These are phyloP conservation scores for Talaromyces sp. DNA, from an alignment of 2,329 filamentous ascomycete genomes.

Conservation along the genomic window DNA sequence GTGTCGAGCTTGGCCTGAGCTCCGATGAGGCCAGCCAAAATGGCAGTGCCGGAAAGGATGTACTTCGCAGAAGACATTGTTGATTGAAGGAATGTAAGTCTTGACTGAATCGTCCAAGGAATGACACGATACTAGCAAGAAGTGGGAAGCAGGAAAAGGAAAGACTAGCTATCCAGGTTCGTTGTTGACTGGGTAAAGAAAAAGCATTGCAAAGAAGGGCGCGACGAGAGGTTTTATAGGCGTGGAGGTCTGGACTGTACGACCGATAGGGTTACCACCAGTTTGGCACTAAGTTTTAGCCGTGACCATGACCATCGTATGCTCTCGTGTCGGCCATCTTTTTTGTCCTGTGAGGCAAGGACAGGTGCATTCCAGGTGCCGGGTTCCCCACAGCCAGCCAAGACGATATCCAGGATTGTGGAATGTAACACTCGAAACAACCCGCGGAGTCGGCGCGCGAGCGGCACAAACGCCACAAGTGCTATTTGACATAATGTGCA, in stretches of 20 bases:
- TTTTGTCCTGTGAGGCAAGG: background rate
- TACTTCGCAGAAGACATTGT: conserved; percentile 9
- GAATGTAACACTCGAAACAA: conserved; percentile 7
- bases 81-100: background rate
- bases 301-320: background rate
- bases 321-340: background rate
- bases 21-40: conserved; percentile 24
- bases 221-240: conserved; percentile 2
- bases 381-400: conserved; percentile 8
- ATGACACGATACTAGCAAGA: conserved; percentile 4
- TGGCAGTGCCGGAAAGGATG: conserved; percentile 6
- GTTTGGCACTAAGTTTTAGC: background rate
- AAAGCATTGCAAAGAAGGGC: background rate
- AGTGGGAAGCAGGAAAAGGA: background rate
- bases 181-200: background rate
- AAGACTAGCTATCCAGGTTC: background rate
- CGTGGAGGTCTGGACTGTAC: background rate
- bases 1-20: conserved; percentile 40
- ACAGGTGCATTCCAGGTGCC: conserved; percentile 5
- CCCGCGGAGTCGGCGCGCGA: background rate
- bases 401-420: background rate
- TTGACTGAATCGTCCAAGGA: conserved; percentile 1
- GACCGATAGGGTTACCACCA: conserved; percentile 5
- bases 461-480: background rate
- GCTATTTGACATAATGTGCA: background rate